Evolutionary conservation across 2,329 filamentous ascomycete species (phyloP).

Genomic region (Arthrobotrys sphaeroides): DNA sequence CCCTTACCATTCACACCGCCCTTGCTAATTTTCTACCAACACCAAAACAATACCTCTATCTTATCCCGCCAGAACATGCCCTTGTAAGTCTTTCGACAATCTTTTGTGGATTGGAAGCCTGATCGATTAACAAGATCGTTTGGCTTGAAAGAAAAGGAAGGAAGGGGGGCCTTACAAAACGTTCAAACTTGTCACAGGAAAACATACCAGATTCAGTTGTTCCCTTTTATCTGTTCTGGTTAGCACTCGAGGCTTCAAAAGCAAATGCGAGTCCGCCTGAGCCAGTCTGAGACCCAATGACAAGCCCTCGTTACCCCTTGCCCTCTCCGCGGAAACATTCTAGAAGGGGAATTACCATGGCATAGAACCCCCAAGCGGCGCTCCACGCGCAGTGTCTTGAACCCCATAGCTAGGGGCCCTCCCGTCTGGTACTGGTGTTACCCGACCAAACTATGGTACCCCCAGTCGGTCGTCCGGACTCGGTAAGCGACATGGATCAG

Average conservation of each 20-base stretch:
- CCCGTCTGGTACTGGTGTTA: slow-evolving; percentile 1
- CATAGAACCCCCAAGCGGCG: too few species aligned
- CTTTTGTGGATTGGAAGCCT: not conserved
- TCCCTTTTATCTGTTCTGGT: not conserved
- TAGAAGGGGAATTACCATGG: too few species aligned
- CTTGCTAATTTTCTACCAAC: too few species aligned
- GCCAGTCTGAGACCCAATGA: not conserved
- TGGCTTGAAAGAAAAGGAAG: not conserved
- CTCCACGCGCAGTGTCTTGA: not conserved
- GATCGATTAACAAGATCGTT: not conserved
- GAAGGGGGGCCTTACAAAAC: too few species aligned
- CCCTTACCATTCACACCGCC: not conserved
- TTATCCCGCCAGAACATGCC: too few species aligned
- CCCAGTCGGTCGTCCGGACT: not conserved
- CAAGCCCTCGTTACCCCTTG: not conserved
- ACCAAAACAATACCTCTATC: too few species aligned
- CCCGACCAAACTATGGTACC: not conserved
- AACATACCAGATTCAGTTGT: not conserved
- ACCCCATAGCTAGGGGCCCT: not conserved
- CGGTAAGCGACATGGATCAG: not conserved
- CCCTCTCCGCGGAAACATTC: not conserved
- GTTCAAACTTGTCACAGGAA: not conserved
- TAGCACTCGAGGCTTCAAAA: not conserved
- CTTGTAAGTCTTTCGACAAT: too few species aligned
- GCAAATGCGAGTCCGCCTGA: not conserved